These are phyloP conservation scores for Volutella citrinella DNA, from an alignment of 2,329 filamentous ascomycete genomes.

Conservation along the genomic window DNA sequence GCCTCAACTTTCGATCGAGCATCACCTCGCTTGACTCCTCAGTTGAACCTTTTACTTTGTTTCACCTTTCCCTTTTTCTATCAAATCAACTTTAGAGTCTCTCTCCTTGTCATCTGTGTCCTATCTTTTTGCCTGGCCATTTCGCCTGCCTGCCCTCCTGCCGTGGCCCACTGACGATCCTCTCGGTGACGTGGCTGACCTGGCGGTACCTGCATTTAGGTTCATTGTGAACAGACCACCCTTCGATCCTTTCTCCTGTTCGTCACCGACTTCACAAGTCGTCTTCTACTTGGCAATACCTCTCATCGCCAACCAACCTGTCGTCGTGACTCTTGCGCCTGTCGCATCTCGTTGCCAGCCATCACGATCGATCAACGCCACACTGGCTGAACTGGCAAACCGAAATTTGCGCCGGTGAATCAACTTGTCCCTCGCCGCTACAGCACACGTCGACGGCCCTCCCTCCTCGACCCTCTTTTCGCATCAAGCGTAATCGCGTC, in stretches of 20 bases:
- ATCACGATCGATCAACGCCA: background rate
- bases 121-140: slow-evolving; percentile 12
- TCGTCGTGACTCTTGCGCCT: slow-evolving; percentile 9
- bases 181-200: slow-evolving; percentile 21
- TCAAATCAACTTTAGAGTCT: slow-evolving; percentile 16
- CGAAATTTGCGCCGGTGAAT: background rate
- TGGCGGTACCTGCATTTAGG: slow-evolving; percentile 28
- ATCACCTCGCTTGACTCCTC: too few relatives aligned
- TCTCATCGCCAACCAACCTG: too few relatives aligned
- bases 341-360: too few relatives aligned
- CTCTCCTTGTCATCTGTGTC: slow-evolving; percentile 13
- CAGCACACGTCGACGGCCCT: background rate
- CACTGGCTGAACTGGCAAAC: background rate
- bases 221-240: slow-evolving; percentile 28
- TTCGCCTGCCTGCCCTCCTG: too few relatives aligned
- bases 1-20: too few relatives aligned
- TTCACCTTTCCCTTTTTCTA: slow-evolving; percentile 16
- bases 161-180: slow-evolving; percentile 10
- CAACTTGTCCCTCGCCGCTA: background rate
- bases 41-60: slow-evolving; percentile 22
- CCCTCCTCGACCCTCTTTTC: background rate
- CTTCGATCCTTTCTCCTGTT: slow-evolving; percentile 22
- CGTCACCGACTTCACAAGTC: slow-evolving; percentile 20
- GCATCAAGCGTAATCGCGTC: slow-evolving; percentile 1
- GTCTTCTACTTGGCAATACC: slow-evolving; percentile 7